A percentile compares a stretch with the other conserved stretches of the same genome.
These are phyloP conservation scores for Rubus parviflorus DNA, from an alignment of 306 rosid genomes.

Conservation along the genomic window DNA sequence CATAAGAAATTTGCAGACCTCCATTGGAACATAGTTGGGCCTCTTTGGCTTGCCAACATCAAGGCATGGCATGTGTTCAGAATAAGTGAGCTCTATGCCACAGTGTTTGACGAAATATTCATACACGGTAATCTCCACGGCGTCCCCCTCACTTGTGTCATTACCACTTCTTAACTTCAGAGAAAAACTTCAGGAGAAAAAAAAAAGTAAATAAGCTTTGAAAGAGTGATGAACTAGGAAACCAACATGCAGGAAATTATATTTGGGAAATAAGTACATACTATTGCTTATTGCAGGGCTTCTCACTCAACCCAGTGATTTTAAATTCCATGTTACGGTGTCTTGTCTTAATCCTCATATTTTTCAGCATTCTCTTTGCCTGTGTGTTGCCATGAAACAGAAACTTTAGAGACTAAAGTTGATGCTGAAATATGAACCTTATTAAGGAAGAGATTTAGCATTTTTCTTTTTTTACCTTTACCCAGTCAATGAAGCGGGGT, in stretches of 20 bases:
- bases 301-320: conserved; percentile 80
- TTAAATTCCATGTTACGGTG: conserved; percentile 67
- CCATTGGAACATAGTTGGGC: conserved; percentile 76
- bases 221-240: conserved; percentile 10
- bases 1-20: conserved; percentile 48
- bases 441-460: conserved; percentile 12
- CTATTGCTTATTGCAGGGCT: conserved; percentile 80
- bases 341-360: conserved; percentile 61
- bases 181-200: conserved; percentile 52
- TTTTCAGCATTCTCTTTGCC: conserved; percentile 84
- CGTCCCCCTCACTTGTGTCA: conserved; percentile 40
- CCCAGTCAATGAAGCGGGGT: conserved; percentile 74
- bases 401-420: conserved; percentile 17
- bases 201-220: conserved; percentile 12
- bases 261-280: conserved; percentile 43
- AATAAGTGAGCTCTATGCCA: conserved; percentile 57
- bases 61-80: conserved; percentile 77
- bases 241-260: conserved; percentile 9
- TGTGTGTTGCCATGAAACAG: conserved; percentile 31
- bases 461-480: conserved; percentile 53
- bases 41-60: conserved; percentile 85
- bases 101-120: conserved; percentile 64
- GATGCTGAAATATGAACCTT: conserved; percentile 10
- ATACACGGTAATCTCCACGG: conserved; percentile 67
- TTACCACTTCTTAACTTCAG: conserved; percentile 62